A percentile compares a stretch with the other conserved stretches of the same genome.
These are phyloP conservation scores for Huntiella decipiens DNA, from an alignment of 2,329 filamentous ascomycete genomes.

Conservation along the genomic window DNA sequence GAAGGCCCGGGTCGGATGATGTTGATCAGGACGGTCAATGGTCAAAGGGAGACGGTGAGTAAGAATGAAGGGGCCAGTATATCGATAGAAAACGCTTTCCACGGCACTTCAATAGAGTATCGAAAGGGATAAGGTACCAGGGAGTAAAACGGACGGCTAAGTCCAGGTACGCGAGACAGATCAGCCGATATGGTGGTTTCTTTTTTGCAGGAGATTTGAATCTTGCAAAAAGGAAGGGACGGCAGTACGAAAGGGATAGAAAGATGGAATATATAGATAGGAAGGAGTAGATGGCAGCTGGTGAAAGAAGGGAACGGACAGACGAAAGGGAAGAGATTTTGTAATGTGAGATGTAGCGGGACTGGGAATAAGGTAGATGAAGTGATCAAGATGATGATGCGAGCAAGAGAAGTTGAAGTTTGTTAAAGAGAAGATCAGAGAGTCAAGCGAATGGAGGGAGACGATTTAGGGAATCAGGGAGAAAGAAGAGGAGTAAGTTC, in stretches of 20 bases:
- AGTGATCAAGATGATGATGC: no score
- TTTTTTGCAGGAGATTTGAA: no score
- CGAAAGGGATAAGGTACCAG: constrained; percentile 6
- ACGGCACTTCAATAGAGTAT: constrained; percentile 7
- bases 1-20: neutral
- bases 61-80: constrained; percentile 11
- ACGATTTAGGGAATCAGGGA: constrained; percentile 1
- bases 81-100: neutral
- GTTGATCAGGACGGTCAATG: neutral
- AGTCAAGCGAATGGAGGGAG: no score
- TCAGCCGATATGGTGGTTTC: no score
- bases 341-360: no score
- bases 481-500: neutral
- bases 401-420: no score
- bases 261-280: neutral
- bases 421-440: no score
- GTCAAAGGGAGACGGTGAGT: constrained; percentile 1
- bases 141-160: constrained; percentile 2
- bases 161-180: neutral
- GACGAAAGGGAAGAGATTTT: no score
- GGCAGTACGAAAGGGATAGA: constrained; percentile 1
- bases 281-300: no score
- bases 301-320: no score
- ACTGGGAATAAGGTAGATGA: no score
- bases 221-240: neutral